phyloP scores from a whole-genome alignment of 225 moss, liverwort and hornwort genomes.

The Climacium dendroides region DNA sequence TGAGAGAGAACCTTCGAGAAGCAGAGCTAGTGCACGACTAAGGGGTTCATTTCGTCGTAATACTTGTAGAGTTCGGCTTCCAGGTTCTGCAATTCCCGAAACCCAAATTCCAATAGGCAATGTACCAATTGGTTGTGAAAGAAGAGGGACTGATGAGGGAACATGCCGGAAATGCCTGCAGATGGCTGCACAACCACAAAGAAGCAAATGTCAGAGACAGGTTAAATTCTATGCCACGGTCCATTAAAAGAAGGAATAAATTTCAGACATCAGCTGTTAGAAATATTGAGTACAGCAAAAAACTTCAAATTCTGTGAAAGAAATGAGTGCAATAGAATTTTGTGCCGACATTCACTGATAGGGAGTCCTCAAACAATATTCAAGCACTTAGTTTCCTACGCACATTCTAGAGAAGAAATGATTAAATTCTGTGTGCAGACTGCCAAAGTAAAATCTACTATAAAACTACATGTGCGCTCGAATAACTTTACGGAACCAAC shows the following conservation, averaged over 20 bases:
- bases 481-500: not conserved
- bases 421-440: not conserved
- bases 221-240: not conserved
- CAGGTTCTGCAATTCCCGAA: slow-evolving; percentile 56
- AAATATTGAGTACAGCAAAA: not conserved
- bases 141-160: slow-evolving; percentile 76
- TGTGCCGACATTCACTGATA: not conserved
- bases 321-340: not conserved
- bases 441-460: not conserved
- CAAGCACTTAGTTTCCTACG: not conserved
- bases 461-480: not conserved
- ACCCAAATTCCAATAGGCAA: slow-evolving; percentile 85
- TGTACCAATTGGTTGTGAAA: slow-evolving; percentile 78
- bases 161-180: slow-evolving; percentile 96
- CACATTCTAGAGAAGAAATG: not conserved
- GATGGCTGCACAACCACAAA: slow-evolving; percentile 43
- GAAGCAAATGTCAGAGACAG: not conserved
- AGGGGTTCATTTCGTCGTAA: slow-evolving; percentile 66
- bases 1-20: slow-evolving; percentile 53
- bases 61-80: slow-evolving; percentile 53
- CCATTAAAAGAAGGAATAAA: not conserved
- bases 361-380: not conserved
- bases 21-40: slow-evolving; percentile 60
- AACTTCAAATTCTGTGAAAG: not conserved
- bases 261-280: not conserved